These are phyloP conservation scores for Cordyceps sp. DNA, from an alignment of 2,329 filamentous ascomycete genomes.

Conservation along the genomic window DNA sequence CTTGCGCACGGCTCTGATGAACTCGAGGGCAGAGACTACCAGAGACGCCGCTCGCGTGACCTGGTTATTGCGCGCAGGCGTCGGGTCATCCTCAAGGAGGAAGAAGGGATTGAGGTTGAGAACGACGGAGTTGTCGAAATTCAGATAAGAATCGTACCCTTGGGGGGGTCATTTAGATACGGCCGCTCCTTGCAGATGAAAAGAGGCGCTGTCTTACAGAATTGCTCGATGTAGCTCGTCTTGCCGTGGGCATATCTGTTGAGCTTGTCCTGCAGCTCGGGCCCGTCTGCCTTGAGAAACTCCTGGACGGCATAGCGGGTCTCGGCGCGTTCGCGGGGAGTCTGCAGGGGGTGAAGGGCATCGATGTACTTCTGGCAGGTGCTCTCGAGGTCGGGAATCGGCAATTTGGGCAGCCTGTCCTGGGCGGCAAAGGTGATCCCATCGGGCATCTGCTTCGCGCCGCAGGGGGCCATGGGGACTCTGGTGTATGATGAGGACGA, in stretches of 20 bases:
- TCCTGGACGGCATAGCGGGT: conserved; percentile 66
- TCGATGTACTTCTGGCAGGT: conserved; percentile 68
- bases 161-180: background rate
- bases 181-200: background rate
- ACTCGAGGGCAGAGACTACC: conserved; percentile 76
- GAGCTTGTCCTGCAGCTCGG: conserved; percentile 70
- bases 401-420: conserved; percentile 76
- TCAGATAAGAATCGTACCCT: conserved; percentile 99
- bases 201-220: too few relatives aligned
- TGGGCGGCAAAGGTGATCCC: conserved; percentile 79
- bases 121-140: conserved; percentile 94
- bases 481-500: conserved; percentile 18
- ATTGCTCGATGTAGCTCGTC: conserved; percentile 96
- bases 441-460: conserved; percentile 38
- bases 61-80: conserved; percentile 89
- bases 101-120: conserved; percentile 98
- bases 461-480: conserved; percentile 35
- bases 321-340: conserved; percentile 64
- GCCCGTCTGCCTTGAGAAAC: conserved; percentile 68
- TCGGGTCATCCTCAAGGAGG: conserved; percentile 90
- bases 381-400: conserved; percentile 72
- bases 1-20: conserved; percentile 80
- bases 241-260: conserved; percentile 82
- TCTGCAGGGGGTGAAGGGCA: conserved; percentile 67
- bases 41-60: conserved; percentile 87